Base-by-base conservation (phyloP, 139 green algal genomes). In the Edaphochlamys debaryana region DNA sequence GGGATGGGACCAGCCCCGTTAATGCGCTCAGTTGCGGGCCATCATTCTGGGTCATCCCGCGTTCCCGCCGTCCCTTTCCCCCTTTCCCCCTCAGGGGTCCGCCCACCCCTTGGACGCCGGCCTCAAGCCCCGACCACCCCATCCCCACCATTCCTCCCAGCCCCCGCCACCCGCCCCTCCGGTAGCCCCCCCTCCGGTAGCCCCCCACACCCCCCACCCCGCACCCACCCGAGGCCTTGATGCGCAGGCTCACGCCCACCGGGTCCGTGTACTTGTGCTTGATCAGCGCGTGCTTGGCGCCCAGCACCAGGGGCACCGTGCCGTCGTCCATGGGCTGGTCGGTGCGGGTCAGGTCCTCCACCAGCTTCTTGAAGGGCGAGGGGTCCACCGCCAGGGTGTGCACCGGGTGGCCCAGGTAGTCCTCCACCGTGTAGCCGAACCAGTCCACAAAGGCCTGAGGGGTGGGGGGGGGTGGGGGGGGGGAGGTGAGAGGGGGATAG, bases 221-320 rank as follows among this genome's bases (percentile, higher is more conserved):
- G n/a, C n/a, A n/a, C 54, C 8, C 79, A 85, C 79, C 67, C 36
- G 58, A 34, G 34, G 67, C 37, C 50, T 71, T 80, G 45, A 90
- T 32, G 17, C 85, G 30, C 1, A 90, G 50, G 20, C 42, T 86
- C 64, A 90, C 76, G 56, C 88, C 77, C 63, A 90, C 86, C 3
- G 81, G 70, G 42, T 87, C 82, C 15, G 86, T 85, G 66, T 85
- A 90, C 41, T 90, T 87, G 86, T 90, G 86, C 22, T 70, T 77
- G 23, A 90, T 64, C 32, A 58, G 22, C 69, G 83, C 81, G 73
- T 75, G 41, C 62, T 80, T 32, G 13, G 64, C 38, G 25, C 23
- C 41, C 25, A 90, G 30, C 13, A 38, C 27, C 4, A 76, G 63
- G 1, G 62, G 67, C 13, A 48, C 40, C 13, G 85, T 36, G 3